Conservation (phyloP, 345 rosid genomes). For the Ceriops tagal region DNA sequence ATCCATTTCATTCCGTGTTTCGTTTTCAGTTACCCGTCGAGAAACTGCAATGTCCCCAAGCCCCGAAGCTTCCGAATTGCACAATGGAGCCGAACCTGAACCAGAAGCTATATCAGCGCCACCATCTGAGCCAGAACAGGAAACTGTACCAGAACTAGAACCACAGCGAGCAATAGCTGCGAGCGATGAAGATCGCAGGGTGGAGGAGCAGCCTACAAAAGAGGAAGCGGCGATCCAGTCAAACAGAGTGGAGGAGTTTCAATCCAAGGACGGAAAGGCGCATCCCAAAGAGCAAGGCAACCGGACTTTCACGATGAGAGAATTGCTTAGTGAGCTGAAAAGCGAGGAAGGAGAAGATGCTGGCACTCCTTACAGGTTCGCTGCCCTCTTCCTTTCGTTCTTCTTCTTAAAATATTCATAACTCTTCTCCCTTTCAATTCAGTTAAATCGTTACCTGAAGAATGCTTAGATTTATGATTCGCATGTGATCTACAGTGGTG, state of each 20-base stretch:
- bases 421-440: neutral
- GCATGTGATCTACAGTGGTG: no score
- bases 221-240: slow-evolving; percentile 29
- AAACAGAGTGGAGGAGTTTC: slow-evolving; percentile 19
- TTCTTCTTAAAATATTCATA: neutral
- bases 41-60: slow-evolving; percentile 35
- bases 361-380: slow-evolving; percentile 60
- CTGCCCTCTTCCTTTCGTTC: neutral
- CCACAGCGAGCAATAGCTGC: slow-evolving; percentile 7
- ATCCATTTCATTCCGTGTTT: no score
- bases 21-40: neutral
- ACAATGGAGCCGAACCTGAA: slow-evolving; percentile 32
- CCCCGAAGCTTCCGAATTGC: slow-evolving; percentile 42
- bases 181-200: slow-evolving; percentile 40
- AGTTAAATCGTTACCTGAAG: neutral
- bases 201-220: slow-evolving; percentile 22
- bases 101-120: slow-evolving; percentile 17
- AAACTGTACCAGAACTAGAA: slow-evolving; percentile 10
- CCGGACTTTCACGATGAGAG: slow-evolving; percentile 86
- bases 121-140: slow-evolving; percentile 13
- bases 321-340: slow-evolving; percentile 70
- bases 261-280: slow-evolving; percentile 25
- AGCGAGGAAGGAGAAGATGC: slow-evolving; percentile 58
- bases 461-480: neutral
- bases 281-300: slow-evolving; percentile 52